Evolutionary conservation across 176 grass and related monocot species (phyloP).

Genomic region (Raddia guianensis): DNA sequence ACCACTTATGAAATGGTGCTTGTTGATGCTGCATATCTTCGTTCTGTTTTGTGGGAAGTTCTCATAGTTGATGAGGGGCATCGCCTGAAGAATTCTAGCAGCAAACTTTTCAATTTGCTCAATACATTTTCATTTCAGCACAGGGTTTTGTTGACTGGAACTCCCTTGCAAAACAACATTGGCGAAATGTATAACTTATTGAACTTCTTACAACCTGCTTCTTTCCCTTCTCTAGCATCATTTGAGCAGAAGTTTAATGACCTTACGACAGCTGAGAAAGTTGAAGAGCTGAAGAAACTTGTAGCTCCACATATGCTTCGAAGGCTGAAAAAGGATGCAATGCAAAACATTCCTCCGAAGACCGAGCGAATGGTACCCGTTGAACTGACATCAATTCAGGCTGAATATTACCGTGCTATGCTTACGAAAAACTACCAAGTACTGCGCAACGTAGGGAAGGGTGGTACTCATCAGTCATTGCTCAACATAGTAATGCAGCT

Average conservation of each 20-base stretch:
- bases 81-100: constrained; percentile 95
- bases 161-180: constrained; percentile 97
- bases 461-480: constrained; percentile 79
- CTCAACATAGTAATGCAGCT: constrained; percentile 99
- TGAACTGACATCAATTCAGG: constrained; percentile 94
- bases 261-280: constrained; percentile 92
- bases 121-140: constrained; percentile 93
- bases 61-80: constrained; percentile 98
- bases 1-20: constrained; percentile 99
- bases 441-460: constrained; percentile 89
- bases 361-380: constrained; percentile 94
- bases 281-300: constrained; percentile 98
- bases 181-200: constrained; percentile 98
- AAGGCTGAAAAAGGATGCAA: constrained; percentile 93
- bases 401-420: constrained; percentile 97
- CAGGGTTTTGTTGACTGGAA: constrained; percentile 95
- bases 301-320: constrained; percentile 98
- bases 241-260: constrained; percentile 99
- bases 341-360: constrained; percentile 99
- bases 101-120: constrained; percentile 92
- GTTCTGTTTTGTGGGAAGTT: constrained; percentile 94
- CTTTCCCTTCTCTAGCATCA: constrained; percentile 85
- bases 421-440: constrained; percentile 97
- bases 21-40: constrained; percentile 85
- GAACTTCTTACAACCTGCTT: constrained; percentile 93